A percentile compares a stretch with the other conserved stretches of the same genome.
Evolutionary conservation across 768 basidiomycete genomes (phyloP).

Genomic region (Boletus vermiculosoides): DNA sequence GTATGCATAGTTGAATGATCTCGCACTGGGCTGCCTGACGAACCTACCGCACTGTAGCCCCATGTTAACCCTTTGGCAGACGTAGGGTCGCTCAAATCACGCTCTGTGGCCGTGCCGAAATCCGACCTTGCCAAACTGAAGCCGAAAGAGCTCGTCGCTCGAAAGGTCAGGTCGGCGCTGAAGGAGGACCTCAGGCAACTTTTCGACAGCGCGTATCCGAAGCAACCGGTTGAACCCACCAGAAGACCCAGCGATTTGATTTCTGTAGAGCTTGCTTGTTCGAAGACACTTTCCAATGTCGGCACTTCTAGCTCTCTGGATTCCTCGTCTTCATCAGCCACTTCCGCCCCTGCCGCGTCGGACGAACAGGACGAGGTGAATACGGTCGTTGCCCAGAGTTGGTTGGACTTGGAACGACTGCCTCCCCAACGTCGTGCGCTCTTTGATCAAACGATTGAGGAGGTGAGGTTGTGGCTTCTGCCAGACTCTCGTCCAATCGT

Average conservation of each 20-base stretch:
- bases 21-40: background rate
- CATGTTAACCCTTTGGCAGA: background rate
- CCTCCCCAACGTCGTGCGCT: background rate
- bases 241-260: background rate
- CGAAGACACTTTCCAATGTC: background rate
- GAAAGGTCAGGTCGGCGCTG: slow-evolving; percentile 6
- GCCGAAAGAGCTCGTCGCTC: background rate
- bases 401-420: slow-evolving; percentile 4
- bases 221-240: background rate
- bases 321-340: background rate
- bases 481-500: slow-evolving; percentile 1
- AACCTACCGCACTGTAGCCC: background rate
- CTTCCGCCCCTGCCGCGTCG: background rate
- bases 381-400: background rate
- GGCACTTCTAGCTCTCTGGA: background rate
- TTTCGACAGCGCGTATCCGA: background rate
- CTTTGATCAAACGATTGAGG: background rate
- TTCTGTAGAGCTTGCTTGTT: background rate
- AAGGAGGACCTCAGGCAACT: slow-evolving; percentile 8
- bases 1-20: background rate
- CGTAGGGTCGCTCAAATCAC: slow-evolving; percentile 1
- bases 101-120: background rate
- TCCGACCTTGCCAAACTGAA: background rate
- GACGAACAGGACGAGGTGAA: background rate
- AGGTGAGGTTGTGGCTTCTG: slow-evolving; percentile 7